Evolutionary conservation across 108 stramenopile genomes (phyloP).

Genomic region (Cylindrotheca fusiformis): DNA sequence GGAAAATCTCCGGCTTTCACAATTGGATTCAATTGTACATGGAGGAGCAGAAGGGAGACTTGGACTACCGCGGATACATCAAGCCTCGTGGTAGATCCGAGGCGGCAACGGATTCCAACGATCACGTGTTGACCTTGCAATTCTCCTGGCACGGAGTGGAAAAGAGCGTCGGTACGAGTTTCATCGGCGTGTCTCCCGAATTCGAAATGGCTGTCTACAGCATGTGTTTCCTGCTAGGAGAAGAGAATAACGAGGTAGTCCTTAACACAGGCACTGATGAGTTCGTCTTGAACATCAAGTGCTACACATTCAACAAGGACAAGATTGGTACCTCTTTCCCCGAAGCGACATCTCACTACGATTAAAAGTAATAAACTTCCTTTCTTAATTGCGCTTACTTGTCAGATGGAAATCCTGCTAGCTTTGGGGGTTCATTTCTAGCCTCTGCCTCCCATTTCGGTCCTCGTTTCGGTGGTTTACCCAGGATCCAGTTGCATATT

Average conservation of each 20-base stretch:
- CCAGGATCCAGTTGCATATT: conserved; percentile 67
- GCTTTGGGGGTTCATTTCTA: conserved; percentile 1
- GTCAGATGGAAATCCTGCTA: conserved; percentile 6
- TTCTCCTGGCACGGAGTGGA: conserved; percentile 86
- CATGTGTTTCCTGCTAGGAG: conserved; percentile 65
- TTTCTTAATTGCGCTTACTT: background rate
- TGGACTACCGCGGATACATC: conserved; percentile 89
- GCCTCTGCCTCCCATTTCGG: conserved; percentile 4
- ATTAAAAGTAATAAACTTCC: conserved; percentile 13
- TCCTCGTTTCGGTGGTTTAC: conserved; percentile 35
- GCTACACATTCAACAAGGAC: conserved; percentile 54
- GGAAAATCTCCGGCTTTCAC: conserved; percentile 79
- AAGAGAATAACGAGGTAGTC: conserved; percentile 56
- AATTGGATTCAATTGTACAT: conserved; percentile 92
- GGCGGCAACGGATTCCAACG: conserved; percentile 49
- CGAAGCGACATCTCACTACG: conserved; percentile 73
- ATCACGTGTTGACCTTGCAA: conserved; percentile 81
- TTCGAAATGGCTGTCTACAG: conserved; percentile 93
- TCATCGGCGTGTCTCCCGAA: conserved; percentile 86
- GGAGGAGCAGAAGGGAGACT: conserved; percentile 74
- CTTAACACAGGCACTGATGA: conserved; percentile 58
- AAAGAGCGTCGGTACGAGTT: conserved; percentile 78
- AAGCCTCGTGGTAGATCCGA: conserved; percentile 54
- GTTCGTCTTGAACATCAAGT: conserved; percentile 64
- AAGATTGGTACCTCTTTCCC: conserved; percentile 78